phyloP scores from a whole-genome alignment of 257 asterid species.

The Thymus quinquecostatus region DNA sequence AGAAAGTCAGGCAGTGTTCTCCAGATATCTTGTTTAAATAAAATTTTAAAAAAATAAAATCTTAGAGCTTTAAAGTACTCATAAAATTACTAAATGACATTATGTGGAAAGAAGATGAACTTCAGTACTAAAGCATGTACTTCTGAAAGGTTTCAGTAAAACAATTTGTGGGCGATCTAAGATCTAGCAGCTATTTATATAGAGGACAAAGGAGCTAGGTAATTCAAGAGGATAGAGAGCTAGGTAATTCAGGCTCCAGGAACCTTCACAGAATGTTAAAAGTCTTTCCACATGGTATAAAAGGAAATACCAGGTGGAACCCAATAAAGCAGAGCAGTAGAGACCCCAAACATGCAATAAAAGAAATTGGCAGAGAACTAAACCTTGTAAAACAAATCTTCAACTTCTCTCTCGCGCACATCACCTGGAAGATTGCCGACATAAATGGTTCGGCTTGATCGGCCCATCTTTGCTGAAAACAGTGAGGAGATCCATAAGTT shows the following conservation, averaged over 20 bases:
- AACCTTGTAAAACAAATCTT: conserved; percentile 86
- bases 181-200: neutral
- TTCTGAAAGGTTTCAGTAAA: too few relatives aligned
- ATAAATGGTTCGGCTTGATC: conserved; percentile 67
- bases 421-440: conserved; percentile 91
- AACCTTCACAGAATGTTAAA: neutral
- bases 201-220: neutral
- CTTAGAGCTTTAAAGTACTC: too few relatives aligned
- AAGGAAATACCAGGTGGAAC: neutral
- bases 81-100: too few relatives aligned
- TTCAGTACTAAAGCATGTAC: neutral
- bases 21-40: too few relatives aligned
- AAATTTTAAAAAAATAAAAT: too few relatives aligned
- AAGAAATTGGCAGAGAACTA: neutral
- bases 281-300: neutral
- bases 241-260: neutral
- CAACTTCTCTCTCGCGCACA: conserved; percentile 75
- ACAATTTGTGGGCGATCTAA: neutral
- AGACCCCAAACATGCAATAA: neutral
- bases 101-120: neutral
- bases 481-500: conserved; percentile 16
- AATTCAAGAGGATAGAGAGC: neutral
- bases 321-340: neutral
- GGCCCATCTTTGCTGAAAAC: conserved; percentile 61
- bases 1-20: too few relatives aligned